These are phyloP conservation scores for Thecaphora thlaspeos DNA, from an alignment of 1,284 basidiomycete species.

Conservation along the genomic window DNA sequence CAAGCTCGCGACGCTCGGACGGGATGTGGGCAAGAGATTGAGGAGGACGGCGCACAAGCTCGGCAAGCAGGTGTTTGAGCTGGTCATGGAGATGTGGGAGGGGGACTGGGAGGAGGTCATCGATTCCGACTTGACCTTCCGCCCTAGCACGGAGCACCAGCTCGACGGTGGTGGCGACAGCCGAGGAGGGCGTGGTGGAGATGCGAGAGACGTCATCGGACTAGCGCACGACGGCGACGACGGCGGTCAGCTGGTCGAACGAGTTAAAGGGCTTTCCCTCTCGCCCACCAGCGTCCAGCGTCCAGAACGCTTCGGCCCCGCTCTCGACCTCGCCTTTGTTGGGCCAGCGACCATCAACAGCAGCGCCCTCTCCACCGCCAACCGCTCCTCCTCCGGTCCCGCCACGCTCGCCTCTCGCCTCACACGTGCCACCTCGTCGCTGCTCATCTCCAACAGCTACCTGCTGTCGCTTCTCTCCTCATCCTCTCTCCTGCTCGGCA, in stretches of 20 bases:
- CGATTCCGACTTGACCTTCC: background rate
- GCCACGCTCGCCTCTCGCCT: background rate
- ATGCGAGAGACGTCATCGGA: too few relatives aligned
- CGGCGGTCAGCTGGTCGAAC: slow-evolving; percentile 7
- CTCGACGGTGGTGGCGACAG: background rate
- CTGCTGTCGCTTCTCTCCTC: slow-evolving; percentile 35
- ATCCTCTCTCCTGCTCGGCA: slow-evolving; percentile 39
- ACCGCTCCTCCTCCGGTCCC: too few relatives aligned
- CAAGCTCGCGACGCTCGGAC: slow-evolving; percentile 8
- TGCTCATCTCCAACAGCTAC: slow-evolving; percentile 18
- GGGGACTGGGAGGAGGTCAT: slow-evolving; percentile 31
- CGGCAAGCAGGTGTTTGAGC: slow-evolving; percentile 17
- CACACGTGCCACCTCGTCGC: slow-evolving; percentile 2
- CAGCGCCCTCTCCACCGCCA: too few relatives aligned
- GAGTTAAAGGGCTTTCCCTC: slow-evolving; percentile 20
- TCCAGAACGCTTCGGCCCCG: slow-evolving; percentile 18
- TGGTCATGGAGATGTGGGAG: slow-evolving; percentile 34
- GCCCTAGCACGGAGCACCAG: too few relatives aligned
- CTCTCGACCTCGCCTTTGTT: slow-evolving; percentile 35
- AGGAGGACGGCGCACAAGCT: slow-evolving; percentile 38
- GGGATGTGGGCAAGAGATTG: slow-evolving; percentile 9
- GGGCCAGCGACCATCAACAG: slow-evolving; percentile 12
- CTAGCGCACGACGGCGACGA: background rate
- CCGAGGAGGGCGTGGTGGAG: too few relatives aligned
- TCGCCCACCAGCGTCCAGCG: background rate